Evolutionary conservation across 495 filamentous ascomycete species (phyloP), one percentile per base, ranked within the genome.

Genomic region (Neohortaea acidophila): DNA sequence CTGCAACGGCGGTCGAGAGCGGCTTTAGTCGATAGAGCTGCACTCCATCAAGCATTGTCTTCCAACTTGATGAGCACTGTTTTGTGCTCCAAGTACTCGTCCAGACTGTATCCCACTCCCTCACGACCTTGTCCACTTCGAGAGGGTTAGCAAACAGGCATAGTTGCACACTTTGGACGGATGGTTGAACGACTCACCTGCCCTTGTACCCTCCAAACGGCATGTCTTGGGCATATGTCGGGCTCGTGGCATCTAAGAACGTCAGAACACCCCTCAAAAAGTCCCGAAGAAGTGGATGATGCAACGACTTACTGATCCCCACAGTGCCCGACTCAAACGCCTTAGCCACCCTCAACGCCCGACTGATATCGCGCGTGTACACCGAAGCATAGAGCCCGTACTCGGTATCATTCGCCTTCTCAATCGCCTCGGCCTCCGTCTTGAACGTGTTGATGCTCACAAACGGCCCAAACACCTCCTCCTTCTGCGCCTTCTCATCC

Each of bases 281-380:
- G 2, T 55, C 38, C 9, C 50, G 46, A 2, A 57, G 42, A 5
- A 22, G 41, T 2, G 52, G 52, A 13, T n/a, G n/a, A n/a, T n/a
- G n/a, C n/a, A n/a, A 45, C 32, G 30, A 56, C 55, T 6, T 56
- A 27, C 56, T 58, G 15, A 74, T 53, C 31, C 64, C 64, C 0
- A 73, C 68, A 41, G 64, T 65, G 2, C 70, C 70, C 2, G 52
- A 49, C 2, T 69, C 63, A 23, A 75, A 58, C 11, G 54, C 52
- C 5, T 55, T 56, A 0, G 66, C 62, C 0, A 73, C 52, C 4
- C 69, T 51, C 46, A 68, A 41, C 0, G 68, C 67, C 17, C 59
- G 57, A 9, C 62, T 61, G 21, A 73, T 57, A 41, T 73, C 63
- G 21, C 63, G 47, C 5, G 68, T 73, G 54, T 68, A 72, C 13